phyloP scores from a whole-genome alignment of 2,329 filamentous ascomycete species.

The Aspergillus chevalieri region DNA sequence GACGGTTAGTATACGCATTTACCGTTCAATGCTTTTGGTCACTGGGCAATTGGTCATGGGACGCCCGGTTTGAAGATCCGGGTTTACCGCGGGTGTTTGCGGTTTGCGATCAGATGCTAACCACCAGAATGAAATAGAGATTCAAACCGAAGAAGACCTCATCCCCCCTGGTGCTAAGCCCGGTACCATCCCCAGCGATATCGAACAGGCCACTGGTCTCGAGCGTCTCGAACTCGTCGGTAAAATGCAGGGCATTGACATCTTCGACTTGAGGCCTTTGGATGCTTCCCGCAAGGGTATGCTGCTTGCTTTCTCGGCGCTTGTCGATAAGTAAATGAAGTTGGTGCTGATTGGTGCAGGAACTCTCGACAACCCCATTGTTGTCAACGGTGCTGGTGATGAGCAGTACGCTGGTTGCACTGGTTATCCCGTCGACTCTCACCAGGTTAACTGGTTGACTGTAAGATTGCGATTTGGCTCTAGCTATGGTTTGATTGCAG shows the following conservation, averaged over 20 bases:
- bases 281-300: constrained; percentile 82
- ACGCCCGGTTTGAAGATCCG: constrained; percentile 4
- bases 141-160: constrained; percentile 77
- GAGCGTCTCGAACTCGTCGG: constrained; percentile 98
- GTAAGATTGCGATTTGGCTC: constrained; percentile 46
- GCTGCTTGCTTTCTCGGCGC: constrained; percentile 13
- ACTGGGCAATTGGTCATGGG: constrained; percentile 4
- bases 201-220: constrained; percentile 93
- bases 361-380: constrained; percentile 82
- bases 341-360: constrained; percentile 45
- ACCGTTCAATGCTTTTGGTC: background rate
- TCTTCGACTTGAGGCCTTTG: constrained; percentile 97
- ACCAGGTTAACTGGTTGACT: constrained; percentile 83
- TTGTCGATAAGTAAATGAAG: background rate
- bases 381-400: constrained; percentile 84
- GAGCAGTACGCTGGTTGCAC: constrained; percentile 98
- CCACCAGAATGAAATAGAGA: constrained; percentile 56
- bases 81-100: constrained; percentile 19
- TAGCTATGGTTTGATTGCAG: background rate
- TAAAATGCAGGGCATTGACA: constrained; percentile 97
- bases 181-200: constrained; percentile 84
- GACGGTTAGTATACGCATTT: constrained; percentile 33
- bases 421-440: constrained; percentile 85
- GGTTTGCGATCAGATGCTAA: constrained; percentile 15
- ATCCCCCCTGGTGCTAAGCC: constrained; percentile 71